Evolutionary conservation across 2,329 filamentous ascomycete genomes (phyloP).

Genomic region (Lanzia echinophila): DNA sequence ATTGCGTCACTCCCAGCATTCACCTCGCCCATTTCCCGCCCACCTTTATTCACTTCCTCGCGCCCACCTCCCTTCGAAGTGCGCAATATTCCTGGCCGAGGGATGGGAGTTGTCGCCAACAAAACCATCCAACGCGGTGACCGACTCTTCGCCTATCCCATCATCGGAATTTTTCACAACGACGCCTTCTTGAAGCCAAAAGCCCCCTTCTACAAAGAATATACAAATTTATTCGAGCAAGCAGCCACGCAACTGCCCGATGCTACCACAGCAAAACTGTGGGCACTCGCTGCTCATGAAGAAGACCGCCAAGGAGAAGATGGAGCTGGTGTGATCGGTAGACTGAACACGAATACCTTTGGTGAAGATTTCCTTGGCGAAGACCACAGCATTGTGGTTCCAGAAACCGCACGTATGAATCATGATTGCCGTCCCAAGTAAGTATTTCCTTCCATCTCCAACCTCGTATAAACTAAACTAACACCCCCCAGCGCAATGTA

Average conservation of each 20-base stretch:
- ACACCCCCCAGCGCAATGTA: constrained; percentile 19
- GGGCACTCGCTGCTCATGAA: constrained; percentile 12
- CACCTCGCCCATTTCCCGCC: neutral
- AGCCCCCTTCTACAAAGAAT: neutral
- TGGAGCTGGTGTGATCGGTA: constrained; percentile 13
- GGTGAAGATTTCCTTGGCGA: constrained; percentile 12
- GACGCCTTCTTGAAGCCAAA: constrained; percentile 9
- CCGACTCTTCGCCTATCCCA: constrained; percentile 14
- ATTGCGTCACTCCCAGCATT: constrained; percentile 20
- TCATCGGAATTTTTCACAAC: constrained; percentile 17
- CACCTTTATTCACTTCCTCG: neutral
- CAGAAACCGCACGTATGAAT: constrained; percentile 30
- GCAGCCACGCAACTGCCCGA: constrained; percentile 15
- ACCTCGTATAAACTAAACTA: neutral
- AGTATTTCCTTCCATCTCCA: constrained; percentile 10
- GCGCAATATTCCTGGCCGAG: constrained; percentile 12
- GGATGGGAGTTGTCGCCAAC: constrained; percentile 18
- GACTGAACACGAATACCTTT: constrained; percentile 21
- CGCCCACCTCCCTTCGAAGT: constrained; percentile 11
- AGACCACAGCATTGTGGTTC: constrained; percentile 12
- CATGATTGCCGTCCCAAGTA: constrained; percentile 36
- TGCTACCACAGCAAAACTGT: constrained; percentile 3
- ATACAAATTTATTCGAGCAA: constrained; percentile 7
- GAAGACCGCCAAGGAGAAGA: neutral
- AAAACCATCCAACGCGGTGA: constrained; percentile 15